Conservation (phyloP, 2,329 filamentous ascomycete species). For the Hypoxylon sp. region DNA sequence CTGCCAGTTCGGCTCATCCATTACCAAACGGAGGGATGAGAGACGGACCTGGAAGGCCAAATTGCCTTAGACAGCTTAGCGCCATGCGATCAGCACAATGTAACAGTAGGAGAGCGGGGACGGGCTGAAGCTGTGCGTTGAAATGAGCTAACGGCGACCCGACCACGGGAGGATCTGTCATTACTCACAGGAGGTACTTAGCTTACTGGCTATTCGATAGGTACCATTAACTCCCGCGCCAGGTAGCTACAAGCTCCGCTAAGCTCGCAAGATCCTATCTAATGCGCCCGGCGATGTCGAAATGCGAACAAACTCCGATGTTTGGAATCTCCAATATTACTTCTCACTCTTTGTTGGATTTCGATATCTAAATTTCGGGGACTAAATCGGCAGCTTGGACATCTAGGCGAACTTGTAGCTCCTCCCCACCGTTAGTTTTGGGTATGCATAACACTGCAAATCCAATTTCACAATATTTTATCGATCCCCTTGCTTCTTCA, state of each 20-base stretch:
- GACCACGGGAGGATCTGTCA: slow-evolving; percentile 42
- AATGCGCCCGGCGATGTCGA: slow-evolving; percentile 34
- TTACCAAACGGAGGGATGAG: slow-evolving; percentile 47
- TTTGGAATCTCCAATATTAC: neutral
- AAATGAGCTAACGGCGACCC: slow-evolving; percentile 38
- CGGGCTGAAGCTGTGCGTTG: slow-evolving; percentile 32
- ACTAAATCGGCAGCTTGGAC: neutral
- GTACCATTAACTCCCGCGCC: neutral
- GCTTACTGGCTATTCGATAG: slow-evolving; percentile 3
- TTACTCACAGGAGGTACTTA: slow-evolving; percentile 38
- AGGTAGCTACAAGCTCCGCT: slow-evolving; percentile 23
- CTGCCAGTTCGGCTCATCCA: slow-evolving; percentile 34
- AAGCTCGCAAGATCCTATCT: slow-evolving; percentile 38
- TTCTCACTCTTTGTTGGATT: neutral
- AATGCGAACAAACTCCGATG: slow-evolving; percentile 16
- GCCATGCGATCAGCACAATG: slow-evolving; percentile 35
- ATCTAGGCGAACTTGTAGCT: slow-evolving; percentile 9
- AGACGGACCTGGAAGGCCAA: slow-evolving; percentile 40
- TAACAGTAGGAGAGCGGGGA: slow-evolving; percentile 35
- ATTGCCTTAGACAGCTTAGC: slow-evolving; percentile 37
- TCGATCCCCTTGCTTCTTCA: slow-evolving; percentile 35
- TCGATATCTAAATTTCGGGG: neutral
- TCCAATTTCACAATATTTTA: slow-evolving; percentile 33
- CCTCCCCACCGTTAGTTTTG: slow-evolving; percentile 24
- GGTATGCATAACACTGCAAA: slow-evolving; percentile 36